Evolutionary conservation across 805 yeast genomes (phyloP).

Genomic region (Candida methanosorbosa): DNA sequence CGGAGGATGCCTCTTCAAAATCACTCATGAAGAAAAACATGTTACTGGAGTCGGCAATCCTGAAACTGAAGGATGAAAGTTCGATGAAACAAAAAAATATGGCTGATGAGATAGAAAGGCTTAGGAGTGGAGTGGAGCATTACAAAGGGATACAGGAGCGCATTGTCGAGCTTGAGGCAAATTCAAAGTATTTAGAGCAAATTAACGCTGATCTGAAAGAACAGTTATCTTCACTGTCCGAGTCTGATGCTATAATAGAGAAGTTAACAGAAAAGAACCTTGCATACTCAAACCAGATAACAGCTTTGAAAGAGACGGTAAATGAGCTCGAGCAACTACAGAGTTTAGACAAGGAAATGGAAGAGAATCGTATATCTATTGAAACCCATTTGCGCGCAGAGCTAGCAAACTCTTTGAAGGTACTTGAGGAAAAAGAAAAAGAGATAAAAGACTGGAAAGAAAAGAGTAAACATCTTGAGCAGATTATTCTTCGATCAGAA

Average conservation of each 20-base stretch:
- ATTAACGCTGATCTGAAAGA: slow-evolving; percentile 17
- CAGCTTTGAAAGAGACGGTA: slow-evolving; percentile 26
- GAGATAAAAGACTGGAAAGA: no score
- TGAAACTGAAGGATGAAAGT: slow-evolving; percentile 22
- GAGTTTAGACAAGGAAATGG: slow-evolving; percentile 38
- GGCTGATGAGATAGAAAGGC: slow-evolving; percentile 6
- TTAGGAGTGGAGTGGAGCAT: slow-evolving; percentile 8
- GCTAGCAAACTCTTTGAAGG: no score
- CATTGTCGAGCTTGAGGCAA: no score
- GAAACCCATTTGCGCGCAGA: no score
- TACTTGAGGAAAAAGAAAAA: no score
- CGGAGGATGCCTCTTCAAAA: no score
- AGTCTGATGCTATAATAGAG: slow-evolving; percentile 24
- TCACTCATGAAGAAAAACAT: slow-evolving; percentile 22
- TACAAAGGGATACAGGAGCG: background rate
- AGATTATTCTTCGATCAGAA: no score
- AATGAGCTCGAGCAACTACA: slow-evolving; percentile 41
- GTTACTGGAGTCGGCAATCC: slow-evolving; percentile 32
- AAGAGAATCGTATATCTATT: no score
- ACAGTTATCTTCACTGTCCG: slow-evolving; percentile 19
- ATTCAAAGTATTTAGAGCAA: slow-evolving; percentile 2
- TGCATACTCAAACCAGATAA: slow-evolving; percentile 25
- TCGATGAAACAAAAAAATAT: slow-evolving; percentile 17
- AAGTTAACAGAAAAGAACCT: slow-evolving; percentile 27
- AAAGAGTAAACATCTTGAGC: no score